Conservation (phyloP, 164 flowering plant genomes). For the Paratinospora sagittata region DNA sequence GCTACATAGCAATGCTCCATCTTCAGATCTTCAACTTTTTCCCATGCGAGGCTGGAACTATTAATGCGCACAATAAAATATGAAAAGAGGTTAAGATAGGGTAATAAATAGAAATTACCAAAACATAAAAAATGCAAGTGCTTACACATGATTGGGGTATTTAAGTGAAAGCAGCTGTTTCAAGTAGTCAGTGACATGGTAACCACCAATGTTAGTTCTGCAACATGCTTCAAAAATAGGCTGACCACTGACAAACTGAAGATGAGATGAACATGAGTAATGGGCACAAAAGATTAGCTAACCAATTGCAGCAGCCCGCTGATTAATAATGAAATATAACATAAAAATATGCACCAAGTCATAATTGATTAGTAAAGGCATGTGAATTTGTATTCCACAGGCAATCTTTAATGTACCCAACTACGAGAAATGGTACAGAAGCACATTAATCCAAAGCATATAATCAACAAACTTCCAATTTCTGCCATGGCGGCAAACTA, state of each 20-base stretch:
- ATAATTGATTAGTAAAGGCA: neutral
- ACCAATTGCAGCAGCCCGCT: neutral
- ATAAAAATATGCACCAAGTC: neutral
- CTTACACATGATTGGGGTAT: constrained; percentile 88
- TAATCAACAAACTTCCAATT: neutral
- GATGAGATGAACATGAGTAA: neutral
- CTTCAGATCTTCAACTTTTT: constrained; percentile 94
- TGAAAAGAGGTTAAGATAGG: constrained; percentile 1
- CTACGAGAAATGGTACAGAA: neutral
- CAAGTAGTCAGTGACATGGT: constrained; percentile 83
- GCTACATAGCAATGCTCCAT: constrained; percentile 95
- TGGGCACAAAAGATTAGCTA: neutral
- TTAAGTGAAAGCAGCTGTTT: constrained; percentile 95
- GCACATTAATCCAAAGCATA: neutral
- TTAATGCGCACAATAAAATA: constrained; percentile 3
- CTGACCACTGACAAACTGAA: constrained; percentile 80
- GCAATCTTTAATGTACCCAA: neutral
- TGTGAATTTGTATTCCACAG: neutral
- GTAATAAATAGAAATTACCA: neutral
- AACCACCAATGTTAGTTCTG: constrained; percentile 94
- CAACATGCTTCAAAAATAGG: constrained; percentile 76
- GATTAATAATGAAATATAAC: neutral
- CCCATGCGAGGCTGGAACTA: constrained; percentile 85
- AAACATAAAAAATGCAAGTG: neutral
- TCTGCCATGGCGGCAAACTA: neutral